A percentile compares a stretch with the other conserved stretches of the same genome.
Conservation (phyloP, 2,329 filamentous ascomycete species). For the Huntiella abstrusa region DNA sequence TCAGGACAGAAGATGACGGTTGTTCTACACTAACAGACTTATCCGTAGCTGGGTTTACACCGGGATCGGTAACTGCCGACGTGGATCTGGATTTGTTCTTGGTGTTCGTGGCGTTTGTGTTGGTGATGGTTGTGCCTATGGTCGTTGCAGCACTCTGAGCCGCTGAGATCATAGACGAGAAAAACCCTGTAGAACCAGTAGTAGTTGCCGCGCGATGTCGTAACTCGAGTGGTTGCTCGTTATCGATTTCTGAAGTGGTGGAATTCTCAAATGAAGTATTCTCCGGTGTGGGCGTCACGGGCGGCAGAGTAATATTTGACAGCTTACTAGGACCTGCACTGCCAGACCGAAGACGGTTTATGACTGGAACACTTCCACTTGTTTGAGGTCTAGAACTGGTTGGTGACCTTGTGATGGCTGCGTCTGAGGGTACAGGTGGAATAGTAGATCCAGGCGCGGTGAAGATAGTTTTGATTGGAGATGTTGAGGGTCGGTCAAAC, state of each 20-base stretch:
- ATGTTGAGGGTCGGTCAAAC: conserved; percentile 14
- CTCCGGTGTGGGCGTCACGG: conserved; percentile 62
- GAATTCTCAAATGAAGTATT: conserved; percentile 12
- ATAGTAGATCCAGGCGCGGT: conserved; percentile 6
- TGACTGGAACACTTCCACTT: conserved; percentile 40
- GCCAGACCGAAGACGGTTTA: conserved; percentile 11
- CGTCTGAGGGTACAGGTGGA: not conserved
- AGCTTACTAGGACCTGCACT: conserved; percentile 60
- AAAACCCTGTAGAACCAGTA: conserved; percentile 50
- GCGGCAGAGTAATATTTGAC: conserved; percentile 52
- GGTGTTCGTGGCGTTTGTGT: conserved; percentile 23
- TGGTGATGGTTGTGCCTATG: conserved; percentile 55
- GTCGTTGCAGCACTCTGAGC: conserved; percentile 79
- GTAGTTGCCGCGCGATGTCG: conserved; percentile 4
- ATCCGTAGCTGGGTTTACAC: conserved; percentile 8
- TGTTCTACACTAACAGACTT: conserved; percentile 6
- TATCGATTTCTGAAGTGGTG: not conserved
- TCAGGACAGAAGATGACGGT: not conserved
- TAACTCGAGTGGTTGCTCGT: not conserved
- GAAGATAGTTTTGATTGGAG: conserved; percentile 11
- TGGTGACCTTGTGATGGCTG: not conserved
- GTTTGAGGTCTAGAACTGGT: conserved; percentile 4
- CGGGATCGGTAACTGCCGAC: conserved; percentile 12
- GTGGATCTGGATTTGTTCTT: not conserved
- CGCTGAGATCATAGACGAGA: conserved; percentile 80